These are phyloP conservation scores for Monosiga brevicollis DNA, from an alignment of 78 protist species.

Conservation along the genomic window DNA sequence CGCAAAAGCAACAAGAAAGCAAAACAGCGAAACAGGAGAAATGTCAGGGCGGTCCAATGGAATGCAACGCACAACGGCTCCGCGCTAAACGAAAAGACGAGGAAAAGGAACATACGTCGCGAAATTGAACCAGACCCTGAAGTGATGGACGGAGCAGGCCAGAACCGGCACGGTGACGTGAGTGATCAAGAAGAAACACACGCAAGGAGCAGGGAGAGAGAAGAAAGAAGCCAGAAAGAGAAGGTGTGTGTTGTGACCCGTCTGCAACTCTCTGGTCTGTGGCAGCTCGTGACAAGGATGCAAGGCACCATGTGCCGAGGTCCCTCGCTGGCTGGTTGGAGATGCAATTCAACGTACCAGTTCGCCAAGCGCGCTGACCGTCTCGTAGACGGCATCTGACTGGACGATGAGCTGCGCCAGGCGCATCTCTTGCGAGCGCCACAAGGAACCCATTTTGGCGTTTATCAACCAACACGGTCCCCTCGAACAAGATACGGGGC, in stretches of 20 bases:
- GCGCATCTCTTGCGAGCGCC: constrained; percentile 44
- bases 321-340: background rate
- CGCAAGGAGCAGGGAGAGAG: background rate
- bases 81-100: background rate
- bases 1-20: background rate
- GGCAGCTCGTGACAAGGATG: too few relatives aligned
- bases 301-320: background rate
- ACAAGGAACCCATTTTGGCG: background rate
- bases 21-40: background rate
- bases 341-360: constrained; percentile 59
- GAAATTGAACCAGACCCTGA: background rate
- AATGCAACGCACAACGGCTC: background rate
- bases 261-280: too few relatives aligned
- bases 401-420: constrained; percentile 70
- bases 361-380: constrained; percentile 65
- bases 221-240: background rate
- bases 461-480: background rate
- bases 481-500: too few relatives aligned
- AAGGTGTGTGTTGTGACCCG: too few relatives aligned
- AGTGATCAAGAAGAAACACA: background rate
- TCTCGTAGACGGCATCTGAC: constrained; percentile 67
- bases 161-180: background rate
- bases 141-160: background rate
- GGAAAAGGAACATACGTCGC: background rate
- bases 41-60: background rate